Conservation (phyloP, 257 asterid genomes). For the Agastache rugosa region DNA sequence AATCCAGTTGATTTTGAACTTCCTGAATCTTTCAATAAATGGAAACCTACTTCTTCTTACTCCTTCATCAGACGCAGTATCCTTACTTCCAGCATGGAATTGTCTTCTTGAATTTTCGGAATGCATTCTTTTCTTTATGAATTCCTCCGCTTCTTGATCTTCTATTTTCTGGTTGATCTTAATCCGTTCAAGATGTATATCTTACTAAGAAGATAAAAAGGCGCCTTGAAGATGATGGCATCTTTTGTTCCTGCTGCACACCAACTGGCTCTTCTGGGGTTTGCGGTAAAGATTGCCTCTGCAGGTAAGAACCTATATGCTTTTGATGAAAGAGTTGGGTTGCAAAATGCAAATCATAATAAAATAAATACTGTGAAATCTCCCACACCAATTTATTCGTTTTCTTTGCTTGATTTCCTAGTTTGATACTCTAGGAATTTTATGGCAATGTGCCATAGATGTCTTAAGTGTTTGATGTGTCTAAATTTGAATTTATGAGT, state of each 20-base stretch:
- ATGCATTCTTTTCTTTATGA: conserved; percentile 3
- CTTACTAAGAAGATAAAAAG: conserved; percentile 78
- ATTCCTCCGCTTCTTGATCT: neutral
- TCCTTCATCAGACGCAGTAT: conserved; percentile 88
- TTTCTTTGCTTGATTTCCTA: conserved; percentile 28
- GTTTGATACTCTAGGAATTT: conserved; percentile 23
- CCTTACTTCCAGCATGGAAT: conserved; percentile 43
- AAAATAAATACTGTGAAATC: neutral
- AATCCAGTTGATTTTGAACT: conserved; percentile 86
- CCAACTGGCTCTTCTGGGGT: conserved; percentile 68
- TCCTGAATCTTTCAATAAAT: conserved; percentile 72
- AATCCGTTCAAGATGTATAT: conserved; percentile 71
- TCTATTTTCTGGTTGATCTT: conserved; percentile 42
- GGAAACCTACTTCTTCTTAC: conserved; percentile 75
- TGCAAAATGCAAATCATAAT: neutral
- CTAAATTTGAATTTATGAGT: too few species aligned
- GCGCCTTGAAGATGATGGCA: conserved; percentile 89
- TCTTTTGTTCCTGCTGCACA: conserved; percentile 84
- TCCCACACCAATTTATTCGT: neutral
- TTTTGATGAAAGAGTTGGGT: conserved; percentile 19
- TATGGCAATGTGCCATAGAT: conserved; percentile 6
- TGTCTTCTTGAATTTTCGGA: conserved; percentile 8
- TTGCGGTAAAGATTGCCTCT: conserved; percentile 87
- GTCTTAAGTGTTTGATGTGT: conserved; percentile 27
- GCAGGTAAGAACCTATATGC: conserved; percentile 62